Evolutionary conservation across 73 alveolate species (phyloP), one percentile per base, ranked within the genome.

Genomic region (Blepharisma japonicum): DNA sequence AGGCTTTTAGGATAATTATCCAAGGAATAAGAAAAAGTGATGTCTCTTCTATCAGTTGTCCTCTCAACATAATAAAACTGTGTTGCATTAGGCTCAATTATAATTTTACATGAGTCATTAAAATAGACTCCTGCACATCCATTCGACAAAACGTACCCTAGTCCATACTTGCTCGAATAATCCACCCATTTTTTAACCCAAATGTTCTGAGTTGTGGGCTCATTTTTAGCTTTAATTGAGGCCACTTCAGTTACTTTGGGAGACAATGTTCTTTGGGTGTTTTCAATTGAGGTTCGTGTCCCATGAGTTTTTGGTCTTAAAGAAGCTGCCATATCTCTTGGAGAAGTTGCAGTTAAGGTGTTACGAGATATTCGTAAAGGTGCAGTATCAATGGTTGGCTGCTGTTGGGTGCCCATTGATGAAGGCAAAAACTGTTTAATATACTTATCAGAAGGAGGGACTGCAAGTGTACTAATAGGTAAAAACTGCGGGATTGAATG

Each of bases 381-480:
- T 54, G 25, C 42, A 7, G 66, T 70, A n/a, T 70, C 68, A n/a
- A 18, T 11, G 5, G 56, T 9, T 38, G 25, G 66, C 9, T 14
- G 76, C n/a, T 25, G 55, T 25, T 18, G 56, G 32, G 11, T 25
- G 4, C 27, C 11, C 11, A 9, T 14, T 1, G 56, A 20, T 14
- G n/a, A n/a, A 45, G 80, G 80, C 27, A 18, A 14, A 45, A n/a
- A 87, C 83, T 92, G 56, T 46, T 76, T 87, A 9, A 88, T 74
- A 54, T 81, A 84, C 45, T 45, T 71, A 3, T 83, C 94, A 45
- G 89, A 55, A 4, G 97, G 96, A 42, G 98, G 98, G 68, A 88
- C 90, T 6, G 97, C 97, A 21, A 93, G 79, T 25, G 97, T 88
- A 55, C 92, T 83, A 4, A 90, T 56, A 6, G 98, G 98, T 55